Base-by-base conservation (phyloP, 2,329 filamentous ascomycete genomes). In the Penicillium sumatraense region DNA sequence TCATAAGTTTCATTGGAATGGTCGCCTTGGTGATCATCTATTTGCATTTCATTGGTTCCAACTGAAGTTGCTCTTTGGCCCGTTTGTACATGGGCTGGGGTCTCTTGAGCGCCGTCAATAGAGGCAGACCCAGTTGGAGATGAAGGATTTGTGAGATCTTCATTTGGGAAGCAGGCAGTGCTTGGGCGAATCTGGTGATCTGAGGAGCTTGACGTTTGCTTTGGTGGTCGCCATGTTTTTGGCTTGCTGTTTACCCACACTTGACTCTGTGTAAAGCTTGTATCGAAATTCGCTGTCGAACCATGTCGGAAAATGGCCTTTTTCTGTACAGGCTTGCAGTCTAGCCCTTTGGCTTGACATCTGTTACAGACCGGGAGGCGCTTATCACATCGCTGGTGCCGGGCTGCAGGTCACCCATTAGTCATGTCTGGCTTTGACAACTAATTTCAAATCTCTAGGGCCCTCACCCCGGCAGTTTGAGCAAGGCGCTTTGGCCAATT, bases 241-340 rank as follows among this genome's bases (percentile, higher is more conserved):
- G 61, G 61, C 46, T 49, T 51, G 36, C 64, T 66, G 42, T 61
- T 64, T n/a, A 66, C 62, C 64, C 64, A 66, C 13, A 53, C 49
- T 33, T 66, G 64, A 11, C 57, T 48, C 16, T 52, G 38, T 2
- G 49, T 45, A 31, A 64, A 61, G 20, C 24, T 51, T 7, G 52
- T 36, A 13, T 57, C 54, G 13, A 57, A 49, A 5, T 54, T 53
- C 5, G 60, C 60, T 1, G 53, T 62, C 3, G 62, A 63, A 2
- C 60, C 60, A 41, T 62, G 57, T 7, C 62, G 58, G 18, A 64
- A 64, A 1, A 61, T 40, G 1, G 56, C 41, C 26, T 56, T 61
- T 16, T 53, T 51, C 21, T 49, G 56, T 0, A 53, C 58, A 8
- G 54, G 48, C 21, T 29, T 51, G 18, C 62, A 64, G 3, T 52